Evolutionary conservation across 1,284 basidiomycete genomes (phyloP), one percentile per base, ranked within the genome.

Genomic region (Exobasidium cylindrosporum): DNA sequence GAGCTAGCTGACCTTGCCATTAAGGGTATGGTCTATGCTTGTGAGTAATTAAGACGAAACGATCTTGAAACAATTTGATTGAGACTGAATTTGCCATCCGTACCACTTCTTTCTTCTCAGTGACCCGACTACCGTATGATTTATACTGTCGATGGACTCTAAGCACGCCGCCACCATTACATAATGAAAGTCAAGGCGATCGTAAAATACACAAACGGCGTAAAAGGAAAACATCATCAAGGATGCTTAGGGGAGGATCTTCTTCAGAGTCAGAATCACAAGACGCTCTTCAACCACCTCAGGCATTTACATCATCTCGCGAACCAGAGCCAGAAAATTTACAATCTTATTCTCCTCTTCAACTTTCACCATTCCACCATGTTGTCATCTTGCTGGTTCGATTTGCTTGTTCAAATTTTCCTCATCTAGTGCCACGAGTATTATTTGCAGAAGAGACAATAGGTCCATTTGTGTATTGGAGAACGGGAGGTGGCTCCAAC

Each of bases 401-500:
- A n/a, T 76, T 76, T 56, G 72, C 73, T 3, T 79, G 70, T 62
- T 59, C 58, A 35, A 72, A 67, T 62, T 74, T 78, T 47, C 77
- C 77, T 1, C 76, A 70, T 49, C 66, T 78, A 5, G 58, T 78
- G 1, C 76, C 77, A 1, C 66, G 77, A 26, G 68, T 79, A 21
- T 63, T 76, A 3, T 72, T 79, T 35, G 72, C 76, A 21, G 68
- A 76, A 46, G 73, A 77, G 60, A 77, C 77, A n/a, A 75, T 73
- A 30, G 73, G 70, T 11, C 75, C 76, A 0, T 64, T 79, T 10
- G 72, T 79, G 6, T 64, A 70, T 30, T 79, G 77, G 77, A 64
- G 74, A 44, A 76, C 74, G 14, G 77, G 77, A 29, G 74, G 77
- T 4, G 74, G 65, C 3, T 67, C 69, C 2, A 67, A 66, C 14